Evolutionary conservation across 2,329 filamentous ascomycete species (phyloP).

Genomic region (Fusarium gaditjirri): DNA sequence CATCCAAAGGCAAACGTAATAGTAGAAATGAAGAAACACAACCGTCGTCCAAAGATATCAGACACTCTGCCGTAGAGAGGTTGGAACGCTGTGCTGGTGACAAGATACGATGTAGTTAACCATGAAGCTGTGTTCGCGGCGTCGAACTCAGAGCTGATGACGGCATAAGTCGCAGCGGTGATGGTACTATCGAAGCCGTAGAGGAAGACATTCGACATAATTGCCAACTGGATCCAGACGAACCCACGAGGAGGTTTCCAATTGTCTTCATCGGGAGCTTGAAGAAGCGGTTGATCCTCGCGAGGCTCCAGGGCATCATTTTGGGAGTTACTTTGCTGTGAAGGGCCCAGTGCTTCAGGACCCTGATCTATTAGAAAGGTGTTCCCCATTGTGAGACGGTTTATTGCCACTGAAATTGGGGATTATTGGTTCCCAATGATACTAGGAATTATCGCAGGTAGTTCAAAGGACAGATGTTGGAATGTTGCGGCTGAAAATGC

Average conservation of each 20-base stretch:
- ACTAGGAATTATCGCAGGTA: background rate
- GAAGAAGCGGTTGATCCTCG: slow-evolving; percentile 41
- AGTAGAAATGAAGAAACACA: slow-evolving; percentile 72
- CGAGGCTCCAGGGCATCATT: background rate
- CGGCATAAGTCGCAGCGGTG: slow-evolving; percentile 77
- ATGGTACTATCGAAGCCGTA: slow-evolving; percentile 78
- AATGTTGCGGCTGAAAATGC: background rate
- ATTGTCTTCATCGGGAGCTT: slow-evolving; percentile 29
- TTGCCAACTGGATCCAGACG: slow-evolving; percentile 67
- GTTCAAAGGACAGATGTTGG: background rate
- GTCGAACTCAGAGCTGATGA: slow-evolving; percentile 79
- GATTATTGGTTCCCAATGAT: background rate
- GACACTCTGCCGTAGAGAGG: slow-evolving; percentile 77
- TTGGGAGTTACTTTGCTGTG: background rate
- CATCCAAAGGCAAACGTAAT: slow-evolving; percentile 71
- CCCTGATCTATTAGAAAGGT: background rate
- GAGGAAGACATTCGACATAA: slow-evolving; percentile 73
- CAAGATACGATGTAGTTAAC: slow-evolving; percentile 77
- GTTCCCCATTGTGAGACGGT: background rate
- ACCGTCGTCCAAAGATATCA: slow-evolving; percentile 73
- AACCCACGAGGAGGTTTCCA: slow-evolving; percentile 66
- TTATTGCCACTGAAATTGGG: too few relatives aligned
- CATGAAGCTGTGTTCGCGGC: slow-evolving; percentile 79
- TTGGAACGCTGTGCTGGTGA: slow-evolving; percentile 78
- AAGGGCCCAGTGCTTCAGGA: background rate